These are phyloP conservation scores for Naumovozyma castellii DNA, from an alignment of 805 yeast species.

Conservation along the genomic window DNA sequence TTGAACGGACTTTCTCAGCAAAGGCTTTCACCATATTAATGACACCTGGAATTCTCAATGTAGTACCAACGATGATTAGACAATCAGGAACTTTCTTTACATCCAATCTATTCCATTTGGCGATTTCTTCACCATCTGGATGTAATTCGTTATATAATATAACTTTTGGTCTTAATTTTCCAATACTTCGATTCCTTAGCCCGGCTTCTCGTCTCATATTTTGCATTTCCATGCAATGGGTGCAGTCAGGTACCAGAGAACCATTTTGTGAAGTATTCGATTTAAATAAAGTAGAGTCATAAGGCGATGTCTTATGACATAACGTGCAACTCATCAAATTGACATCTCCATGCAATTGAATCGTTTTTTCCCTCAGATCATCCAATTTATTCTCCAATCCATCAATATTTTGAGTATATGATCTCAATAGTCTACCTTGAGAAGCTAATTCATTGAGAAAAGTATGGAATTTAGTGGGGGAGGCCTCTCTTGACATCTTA, in stretches of 20 bases:
- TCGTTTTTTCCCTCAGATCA: conserved; percentile 39
- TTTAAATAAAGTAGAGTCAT: background rate
- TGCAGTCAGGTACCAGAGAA: conserved; percentile 45
- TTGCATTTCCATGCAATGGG: conserved; percentile 54
- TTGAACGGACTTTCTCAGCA: conserved; percentile 46
- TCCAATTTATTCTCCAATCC: conserved; percentile 58
- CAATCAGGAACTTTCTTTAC: conserved; percentile 62
- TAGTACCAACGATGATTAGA: conserved; percentile 73
- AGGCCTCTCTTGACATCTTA: conserved; percentile 41
- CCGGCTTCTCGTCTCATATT: conserved; percentile 49
- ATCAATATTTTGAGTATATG: conserved; percentile 86
- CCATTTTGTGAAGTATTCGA: too few species aligned
- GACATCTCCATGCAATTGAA: conserved; percentile 82
- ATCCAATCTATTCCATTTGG: conserved; percentile 62
- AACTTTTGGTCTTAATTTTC: conserved; percentile 54
- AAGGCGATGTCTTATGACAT: conserved; percentile 33
- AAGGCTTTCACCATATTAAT: conserved; percentile 51
- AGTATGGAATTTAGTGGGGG: conserved; percentile 68
- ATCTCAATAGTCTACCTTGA: conserved; percentile 55
- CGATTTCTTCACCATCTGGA: conserved; percentile 84
- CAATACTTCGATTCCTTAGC: conserved; percentile 53
- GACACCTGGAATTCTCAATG: conserved; percentile 72
- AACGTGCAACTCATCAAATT: conserved; percentile 66
- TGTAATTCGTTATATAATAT: conserved; percentile 67
- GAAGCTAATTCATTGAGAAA: conserved; percentile 50